phyloP scores from a whole-genome alignment of 2,329 filamentous ascomycete species.

The Elsinoe necatrix region DNA sequence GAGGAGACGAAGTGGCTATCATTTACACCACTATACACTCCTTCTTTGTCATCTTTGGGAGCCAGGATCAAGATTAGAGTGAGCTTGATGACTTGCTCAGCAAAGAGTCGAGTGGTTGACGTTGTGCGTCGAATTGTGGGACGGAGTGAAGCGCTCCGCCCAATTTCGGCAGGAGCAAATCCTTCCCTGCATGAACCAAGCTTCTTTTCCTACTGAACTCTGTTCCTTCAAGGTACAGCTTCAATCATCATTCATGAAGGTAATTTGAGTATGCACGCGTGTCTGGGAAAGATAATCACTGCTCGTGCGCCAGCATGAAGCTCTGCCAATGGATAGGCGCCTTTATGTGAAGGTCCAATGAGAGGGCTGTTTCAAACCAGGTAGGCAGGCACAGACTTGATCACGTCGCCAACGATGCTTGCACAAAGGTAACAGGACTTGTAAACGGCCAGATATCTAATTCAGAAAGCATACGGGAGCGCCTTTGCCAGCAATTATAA shows the following conservation, averaged over 20 bases:
- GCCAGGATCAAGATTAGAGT: not conserved
- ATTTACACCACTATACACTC: not conserved
- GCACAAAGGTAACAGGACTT: not conserved
- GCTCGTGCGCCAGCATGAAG: not conserved
- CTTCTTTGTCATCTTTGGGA: not conserved
- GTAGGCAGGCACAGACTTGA: not conserved
- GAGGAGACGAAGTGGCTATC: not conserved
- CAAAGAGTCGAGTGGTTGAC: not conserved
- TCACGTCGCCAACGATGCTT: not conserved
- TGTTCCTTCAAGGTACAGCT: not conserved
- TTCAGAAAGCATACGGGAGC: too few relatives aligned
- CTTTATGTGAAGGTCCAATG: not conserved
- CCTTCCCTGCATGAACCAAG: conserved; percentile 1
- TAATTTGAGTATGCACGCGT: not conserved
- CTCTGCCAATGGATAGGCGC: not conserved
- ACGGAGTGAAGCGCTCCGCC: not conserved
- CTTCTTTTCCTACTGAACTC: not conserved
- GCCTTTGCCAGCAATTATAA: too few relatives aligned
- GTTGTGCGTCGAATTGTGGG: not conserved
- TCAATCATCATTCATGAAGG: not conserved
- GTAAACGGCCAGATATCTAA: too few relatives aligned
- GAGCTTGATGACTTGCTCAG: not conserved
- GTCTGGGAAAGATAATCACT: too few relatives aligned
- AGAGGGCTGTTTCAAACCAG: not conserved
- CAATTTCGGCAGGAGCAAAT: conserved; percentile 4